phyloP scores from a whole-genome alignment of 495 filamentous ascomycete genomes.

The Daldinia loculata region DNA sequence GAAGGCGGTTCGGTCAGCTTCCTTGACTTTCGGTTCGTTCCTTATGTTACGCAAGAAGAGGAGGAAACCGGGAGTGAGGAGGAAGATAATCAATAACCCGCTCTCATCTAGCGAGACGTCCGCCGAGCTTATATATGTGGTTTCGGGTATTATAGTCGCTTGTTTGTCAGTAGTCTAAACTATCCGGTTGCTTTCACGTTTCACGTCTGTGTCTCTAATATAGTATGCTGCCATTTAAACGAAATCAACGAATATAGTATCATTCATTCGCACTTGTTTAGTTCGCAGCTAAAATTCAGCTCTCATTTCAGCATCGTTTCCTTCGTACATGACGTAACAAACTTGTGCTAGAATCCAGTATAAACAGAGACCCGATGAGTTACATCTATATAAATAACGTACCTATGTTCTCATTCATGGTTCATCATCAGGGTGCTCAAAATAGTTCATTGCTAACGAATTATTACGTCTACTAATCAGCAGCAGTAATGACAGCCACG shows the following conservation, averaged over 20 bases:
- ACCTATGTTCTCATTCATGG: not conserved
- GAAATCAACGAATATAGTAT: not conserved
- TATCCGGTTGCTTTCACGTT: not conserved
- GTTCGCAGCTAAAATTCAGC: not conserved
- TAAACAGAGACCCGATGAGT: not conserved
- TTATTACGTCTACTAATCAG: no score
- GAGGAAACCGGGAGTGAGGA: slow-evolving; percentile 52
- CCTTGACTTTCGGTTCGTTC: slow-evolving; percentile 61
- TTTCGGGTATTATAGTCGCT: not conserved
- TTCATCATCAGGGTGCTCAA: not conserved
- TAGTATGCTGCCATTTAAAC: not conserved
- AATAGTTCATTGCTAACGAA: not conserved
- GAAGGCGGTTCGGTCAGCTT: slow-evolving; percentile 59
- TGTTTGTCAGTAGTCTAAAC: not conserved
- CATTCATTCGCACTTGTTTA: not conserved
- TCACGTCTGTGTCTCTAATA: not conserved
- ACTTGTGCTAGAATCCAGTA: not conserved
- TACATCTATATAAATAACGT: not conserved
- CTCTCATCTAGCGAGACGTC: not conserved
- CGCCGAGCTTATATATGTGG: not conserved
- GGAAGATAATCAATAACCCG: slow-evolving; percentile 30
- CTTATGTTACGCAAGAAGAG: slow-evolving; percentile 52
- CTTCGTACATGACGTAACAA: not conserved
- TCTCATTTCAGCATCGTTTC: not conserved
- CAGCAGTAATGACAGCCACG: no score